These are phyloP conservation scores for Calocybe gambosa DNA, from an alignment of 1,284 basidiomycete genomes.

Conservation along the genomic window DNA sequence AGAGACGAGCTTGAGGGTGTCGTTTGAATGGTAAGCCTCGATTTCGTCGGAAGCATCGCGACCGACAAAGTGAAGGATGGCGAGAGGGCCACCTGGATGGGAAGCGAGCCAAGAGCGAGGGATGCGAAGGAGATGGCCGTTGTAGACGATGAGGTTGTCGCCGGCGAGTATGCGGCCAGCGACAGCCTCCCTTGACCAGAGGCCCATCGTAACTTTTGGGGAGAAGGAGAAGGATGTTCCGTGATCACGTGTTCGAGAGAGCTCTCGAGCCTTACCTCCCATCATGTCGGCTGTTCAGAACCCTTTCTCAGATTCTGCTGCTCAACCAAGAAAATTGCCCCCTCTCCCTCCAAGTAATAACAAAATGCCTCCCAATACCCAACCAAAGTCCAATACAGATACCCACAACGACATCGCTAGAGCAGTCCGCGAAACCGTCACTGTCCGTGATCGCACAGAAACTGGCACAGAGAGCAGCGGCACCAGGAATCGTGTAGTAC, in stretches of 20 bases:
- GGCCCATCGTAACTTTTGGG: no score
- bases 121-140: conserved; percentile 75
- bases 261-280: no score
- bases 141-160: conserved; percentile 77
- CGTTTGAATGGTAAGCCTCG: conserved; percentile 81
- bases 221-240: not conserved
- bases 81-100: conserved; percentile 88
- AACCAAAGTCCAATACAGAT: conserved; percentile 14
- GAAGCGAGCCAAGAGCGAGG: conserved; percentile 75
- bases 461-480: no score
- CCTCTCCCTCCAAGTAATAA: conserved; percentile 32
- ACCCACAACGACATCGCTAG: conserved; percentile 41
- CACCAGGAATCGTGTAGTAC: conserved; percentile 25
- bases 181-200: conserved; percentile 51
- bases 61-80: conserved; percentile 94
- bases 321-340: conserved; percentile 14
- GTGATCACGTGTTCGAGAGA: not conserved
- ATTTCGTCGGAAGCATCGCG: conserved; percentile 95
- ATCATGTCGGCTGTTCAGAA: conserved; percentile 32
- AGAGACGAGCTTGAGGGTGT: conserved; percentile 60
- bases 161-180: conserved; percentile 70
- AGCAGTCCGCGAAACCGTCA: conserved; percentile 62
- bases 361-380: conserved; percentile 21
- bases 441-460: conserved; percentile 40
- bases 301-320: conserved; percentile 44